Evolutionary conservation across 2,329 filamentous ascomycete genomes (phyloP), one percentile per base, ranked within the genome.

Genomic region (Claviceps spartinae): DNA sequence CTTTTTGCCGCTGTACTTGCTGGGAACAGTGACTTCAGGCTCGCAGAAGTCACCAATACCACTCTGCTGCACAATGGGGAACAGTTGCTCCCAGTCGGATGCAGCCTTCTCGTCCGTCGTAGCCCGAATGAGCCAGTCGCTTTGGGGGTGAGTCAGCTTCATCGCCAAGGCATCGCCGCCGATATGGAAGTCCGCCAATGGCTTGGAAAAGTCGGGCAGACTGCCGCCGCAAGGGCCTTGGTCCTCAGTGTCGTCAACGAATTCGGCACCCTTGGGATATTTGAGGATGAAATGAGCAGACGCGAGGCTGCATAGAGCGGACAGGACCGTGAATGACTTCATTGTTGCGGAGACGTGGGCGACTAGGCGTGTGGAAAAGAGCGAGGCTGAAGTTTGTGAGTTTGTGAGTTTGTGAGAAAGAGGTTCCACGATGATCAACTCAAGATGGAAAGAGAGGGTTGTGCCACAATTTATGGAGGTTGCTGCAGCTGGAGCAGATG

Each of bases 91-190:
- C 79, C 79, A 82, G 60, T 73, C 74, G 20, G 67, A 65, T 45
- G 61, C 59, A 44, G 69, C 73, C 11, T 67, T 67, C 47, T 67
- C 58, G 58, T 79, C 77, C 20, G 73, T 67, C 13, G 77, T 82
- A 56, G 72, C 75, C 55, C 79, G 78, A 67, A 79, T 76, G 16
- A 82, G 69, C 74, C 73, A 82, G 51, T 69, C 76, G 57, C 69
- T 67, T 61, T 77, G 69, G 3, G 75, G 67, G 59, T 83, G 79
- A 3, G 69, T 71, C 7, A 72, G 68, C 7, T 63, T 65, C 48
- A 75, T 60, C 54, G 70, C 69, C 37, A 82, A 67, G 52, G 73
- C 66, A 57, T 81, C 74, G 57, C 78, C 78, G 57, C 67, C 76
- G 54, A 81, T 74, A 60, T 80, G 73, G 64, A 81, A 81, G 57